These are phyloP conservation scores for Oryza meridionalis DNA, from an alignment of 176 grass and related monocot species.

Conservation along the genomic window DNA sequence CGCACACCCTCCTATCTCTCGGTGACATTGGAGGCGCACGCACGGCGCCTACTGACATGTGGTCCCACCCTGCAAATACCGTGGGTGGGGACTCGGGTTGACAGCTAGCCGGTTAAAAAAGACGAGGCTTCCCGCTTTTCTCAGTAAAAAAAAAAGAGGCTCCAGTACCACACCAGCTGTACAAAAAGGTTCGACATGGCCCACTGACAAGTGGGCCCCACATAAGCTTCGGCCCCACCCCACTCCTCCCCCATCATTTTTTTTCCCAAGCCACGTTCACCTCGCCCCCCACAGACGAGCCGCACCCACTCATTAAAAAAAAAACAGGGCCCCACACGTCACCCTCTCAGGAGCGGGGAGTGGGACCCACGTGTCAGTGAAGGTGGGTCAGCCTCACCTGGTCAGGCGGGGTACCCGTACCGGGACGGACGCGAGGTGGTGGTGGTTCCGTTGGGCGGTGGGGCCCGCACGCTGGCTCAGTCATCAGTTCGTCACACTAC, in stretches of 20 bases:
- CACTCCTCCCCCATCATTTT: background rate
- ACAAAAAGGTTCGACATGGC: background rate
- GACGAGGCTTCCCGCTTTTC: conserved; percentile 6
- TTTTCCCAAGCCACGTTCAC: background rate
- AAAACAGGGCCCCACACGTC: background rate
- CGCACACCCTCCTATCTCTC: background rate
- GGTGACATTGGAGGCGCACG: background rate
- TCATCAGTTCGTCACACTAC: background rate
- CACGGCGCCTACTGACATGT: background rate
- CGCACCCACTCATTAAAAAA: background rate
- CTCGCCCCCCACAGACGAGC: background rate
- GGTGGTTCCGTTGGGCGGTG: conserved; percentile 33
- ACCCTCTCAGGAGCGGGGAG: background rate
- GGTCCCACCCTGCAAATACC: background rate
- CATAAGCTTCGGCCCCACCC: rapidly evolving
- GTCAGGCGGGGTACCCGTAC: background rate
- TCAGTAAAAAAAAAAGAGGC: background rate
- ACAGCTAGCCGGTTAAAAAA: conserved; percentile 28
- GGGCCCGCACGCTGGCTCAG: conserved; percentile 29
- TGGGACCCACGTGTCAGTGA: background rate
- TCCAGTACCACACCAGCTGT: background rate
- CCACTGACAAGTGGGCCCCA: background rate
- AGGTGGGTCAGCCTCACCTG: no score
- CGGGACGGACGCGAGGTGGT: background rate
- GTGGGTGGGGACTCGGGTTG: background rate